Evolutionary conservation across 2,329 filamentous ascomycete species (phyloP).

Genomic region (Harringtonia aguacate): DNA sequence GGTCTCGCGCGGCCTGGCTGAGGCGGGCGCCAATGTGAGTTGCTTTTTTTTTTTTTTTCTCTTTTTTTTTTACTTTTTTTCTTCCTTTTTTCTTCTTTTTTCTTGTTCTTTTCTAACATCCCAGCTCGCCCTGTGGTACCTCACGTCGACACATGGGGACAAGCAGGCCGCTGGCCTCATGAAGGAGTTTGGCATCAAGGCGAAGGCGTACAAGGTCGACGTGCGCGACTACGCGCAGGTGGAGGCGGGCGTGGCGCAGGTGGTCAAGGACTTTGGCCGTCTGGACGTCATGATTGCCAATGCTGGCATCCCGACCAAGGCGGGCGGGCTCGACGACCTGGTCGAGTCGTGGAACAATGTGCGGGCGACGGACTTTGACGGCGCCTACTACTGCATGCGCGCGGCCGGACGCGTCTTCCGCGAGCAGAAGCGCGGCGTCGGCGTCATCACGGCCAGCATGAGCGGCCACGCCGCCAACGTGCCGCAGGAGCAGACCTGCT

Average conservation of each 20-base stretch:
- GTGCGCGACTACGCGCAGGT: conserved; percentile 14
- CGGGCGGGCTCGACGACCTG: conserved; percentile 19
- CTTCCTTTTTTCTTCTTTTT: no score
- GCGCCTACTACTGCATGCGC: conserved; percentile 22
- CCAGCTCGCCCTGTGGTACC: conserved; percentile 15
- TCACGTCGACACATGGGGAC: conserved; percentile 9
- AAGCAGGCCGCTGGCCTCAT: conserved; percentile 9
- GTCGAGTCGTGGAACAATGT: conserved; percentile 20
- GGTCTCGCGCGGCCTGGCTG: conserved; percentile 45
- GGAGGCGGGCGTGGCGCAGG: conserved; percentile 17
- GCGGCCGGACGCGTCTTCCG: conserved; percentile 22
- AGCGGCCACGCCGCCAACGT: conserved; percentile 68
- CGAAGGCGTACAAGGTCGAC: conserved; percentile 10
- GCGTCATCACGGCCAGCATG: conserved; percentile 65
- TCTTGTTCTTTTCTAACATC: no score
- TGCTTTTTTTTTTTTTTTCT: background rate
- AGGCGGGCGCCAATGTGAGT: conserved; percentile 38
- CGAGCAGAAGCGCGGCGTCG: conserved; percentile 12
- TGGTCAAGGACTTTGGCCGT: conserved; percentile 20
- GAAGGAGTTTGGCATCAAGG: conserved; percentile 11
- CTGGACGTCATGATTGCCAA: conserved; percentile 25
- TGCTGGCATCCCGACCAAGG: conserved; percentile 22
- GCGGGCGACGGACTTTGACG: conserved; percentile 20
- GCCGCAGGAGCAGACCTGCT: conserved; percentile 61
- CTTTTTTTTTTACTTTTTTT: no score